Evolutionary conservation across 2,329 filamentous ascomycete species (phyloP).

Genomic region (Penicillium decumbens): DNA sequence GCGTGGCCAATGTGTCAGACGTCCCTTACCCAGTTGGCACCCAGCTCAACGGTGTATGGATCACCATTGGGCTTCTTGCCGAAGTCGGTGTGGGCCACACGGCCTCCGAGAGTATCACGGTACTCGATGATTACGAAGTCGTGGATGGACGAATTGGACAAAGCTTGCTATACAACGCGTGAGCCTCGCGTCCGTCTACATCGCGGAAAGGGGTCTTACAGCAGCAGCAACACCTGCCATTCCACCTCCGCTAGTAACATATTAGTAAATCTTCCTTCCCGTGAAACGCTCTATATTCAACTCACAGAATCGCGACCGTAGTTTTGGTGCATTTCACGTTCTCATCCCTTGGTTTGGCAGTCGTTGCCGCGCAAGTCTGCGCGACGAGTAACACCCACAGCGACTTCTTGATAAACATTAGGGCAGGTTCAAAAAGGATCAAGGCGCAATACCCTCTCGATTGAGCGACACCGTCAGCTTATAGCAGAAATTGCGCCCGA

Average conservation of each 20-base stretch:
- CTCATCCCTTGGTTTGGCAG: constrained; percentile 19
- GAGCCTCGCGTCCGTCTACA: background rate
- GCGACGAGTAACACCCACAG: constrained; percentile 9
- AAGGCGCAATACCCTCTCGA: background rate
- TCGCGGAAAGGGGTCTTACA: constrained; percentile 27
- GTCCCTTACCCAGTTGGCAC: constrained; percentile 59
- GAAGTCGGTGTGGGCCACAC: constrained; percentile 56
- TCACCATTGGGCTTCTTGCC: constrained; percentile 50
- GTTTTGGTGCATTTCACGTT: constrained; percentile 27
- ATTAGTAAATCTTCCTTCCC: background rate
- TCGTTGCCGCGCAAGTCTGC: constrained; percentile 14
- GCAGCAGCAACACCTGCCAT: constrained; percentile 61
- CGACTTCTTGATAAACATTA: constrained; percentile 7
- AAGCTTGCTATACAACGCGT: constrained; percentile 47
- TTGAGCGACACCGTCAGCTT: background rate
- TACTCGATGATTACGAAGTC: constrained; percentile 65
- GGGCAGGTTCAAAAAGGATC: background rate
- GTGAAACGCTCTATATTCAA: background rate
- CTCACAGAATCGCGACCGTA: constrained; percentile 34
- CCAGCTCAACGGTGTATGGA: constrained; percentile 58
- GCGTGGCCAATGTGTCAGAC: background rate
- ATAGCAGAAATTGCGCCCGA: background rate
- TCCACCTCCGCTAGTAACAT: constrained; percentile 48
- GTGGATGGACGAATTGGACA: constrained; percentile 56
- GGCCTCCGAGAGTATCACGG: constrained; percentile 59